Base-by-base conservation (phyloP, 306 rosid genomes). In the Hippophae gyantsensis region DNA sequence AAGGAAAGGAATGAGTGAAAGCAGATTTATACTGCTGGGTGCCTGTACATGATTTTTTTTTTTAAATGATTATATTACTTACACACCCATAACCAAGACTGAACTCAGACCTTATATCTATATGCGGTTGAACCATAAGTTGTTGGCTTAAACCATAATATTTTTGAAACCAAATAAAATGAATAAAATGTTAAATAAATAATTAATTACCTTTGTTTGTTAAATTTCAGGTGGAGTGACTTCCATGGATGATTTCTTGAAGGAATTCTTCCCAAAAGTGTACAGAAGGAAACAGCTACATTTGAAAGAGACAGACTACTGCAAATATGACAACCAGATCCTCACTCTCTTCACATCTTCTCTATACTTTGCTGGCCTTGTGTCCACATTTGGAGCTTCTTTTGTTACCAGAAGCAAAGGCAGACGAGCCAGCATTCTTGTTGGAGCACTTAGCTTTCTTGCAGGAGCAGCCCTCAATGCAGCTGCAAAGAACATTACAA, bases 281-380 rank as follows among this genome's bases (percentile, higher is more conserved):
- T 81, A 82, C 46, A 71, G 71, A 65, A 82, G 87, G 67, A 90
- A 90, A 76, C 94, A 79, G 12, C 25, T 61, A 38, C 90, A 80
- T 65, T 66, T 82, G 26, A 48, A 72, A 7, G 97, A 90, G 77
- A 90, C 95, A 7, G 90, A 90, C 69, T 86, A 86, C 71, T 84
- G 97, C 58, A 90, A 90, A 78, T 90, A 86, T 27, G 95, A 90
- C 65, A 84, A 73, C 60, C 95, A 90, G 79, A 59, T 86, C 57
- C 81, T 93, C 63, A 93, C 99, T 0, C 94, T 93, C 50, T 93
- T 93, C 50, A 89, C 99, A 10, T 93, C 99, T 13, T 93, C 97
- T 48, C 82, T 93, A 3, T 93, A 93, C 74, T 71, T 93, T 69
- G 89, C 99, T 7, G 97, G 86, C 46, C 90, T 93, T 0, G 6